Evolutionary conservation across 129 eudicot genomes (phyloP), one percentile per base, ranked within the genome.

Genomic region (Flaveria ramosissima): DNA sequence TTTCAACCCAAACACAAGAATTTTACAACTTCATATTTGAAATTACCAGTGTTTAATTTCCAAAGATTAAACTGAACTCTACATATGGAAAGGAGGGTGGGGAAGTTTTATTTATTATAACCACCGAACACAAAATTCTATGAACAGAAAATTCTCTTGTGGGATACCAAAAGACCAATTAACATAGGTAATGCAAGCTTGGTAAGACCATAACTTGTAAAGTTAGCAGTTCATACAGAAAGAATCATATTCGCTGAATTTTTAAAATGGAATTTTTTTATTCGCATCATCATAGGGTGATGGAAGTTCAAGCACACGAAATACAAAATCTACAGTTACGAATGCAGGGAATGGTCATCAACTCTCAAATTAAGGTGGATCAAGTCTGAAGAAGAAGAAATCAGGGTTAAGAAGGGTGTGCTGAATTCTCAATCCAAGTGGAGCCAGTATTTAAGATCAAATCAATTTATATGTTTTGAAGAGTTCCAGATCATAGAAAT

Each of bases 261-360:
- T 15, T 4, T 61, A 36, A 1, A 36, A 36, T 4, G 41, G 41
- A 4, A 4, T 5, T 36, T 6, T 36, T 6, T 4, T 5, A 17
- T 72, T 51, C 30, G 14, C 65, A 72, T 11, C 62, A 30, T 32
- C 24, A 71, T 27, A 3, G 11, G 32, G 77, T 53, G 51, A 21
- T 56, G 10, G 13, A 57, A 20, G 51, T 39, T 73, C 7, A 56
- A 73, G 45, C 39, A 73, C 45, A 57, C 32, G 41, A 56, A 73
- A 73, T 13, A 73, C n/a, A 26, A 14, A 20, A 56, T 39, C 16
- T 39, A 13, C 7, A 16, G 53, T 21, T 57, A 21, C 43, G 42
- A 42, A 51, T 41, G 69, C 69, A 73, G 15, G 42, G 23, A 42
- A 59, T 16, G 23, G 26, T 39, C 9, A 55, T 57, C 69, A 60